A percentile compares a stretch with the other conserved stretches of the same genome.
Evolutionary conservation across 495 filamentous ascomycete genomes (phyloP).

Genomic region (Delitschia confertaspora): DNA sequence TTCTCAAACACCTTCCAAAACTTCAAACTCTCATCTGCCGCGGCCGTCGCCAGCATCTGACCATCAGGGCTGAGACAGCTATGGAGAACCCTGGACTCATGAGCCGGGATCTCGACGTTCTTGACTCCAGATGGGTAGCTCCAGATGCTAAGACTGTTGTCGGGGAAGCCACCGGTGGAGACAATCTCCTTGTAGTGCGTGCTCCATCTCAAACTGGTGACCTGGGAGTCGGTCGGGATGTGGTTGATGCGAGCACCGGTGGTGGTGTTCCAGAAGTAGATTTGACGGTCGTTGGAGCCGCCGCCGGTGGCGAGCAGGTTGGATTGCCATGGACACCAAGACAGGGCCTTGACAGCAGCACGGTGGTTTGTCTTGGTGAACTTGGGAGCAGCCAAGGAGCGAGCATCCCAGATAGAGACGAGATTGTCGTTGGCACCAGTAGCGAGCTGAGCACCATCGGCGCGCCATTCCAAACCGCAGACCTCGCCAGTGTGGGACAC

Average conservation of each 20-base stretch:
- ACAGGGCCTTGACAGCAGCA: conserved; percentile 93
- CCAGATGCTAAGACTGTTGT: conserved; percentile 97
- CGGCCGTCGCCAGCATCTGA: conserved; percentile 91
- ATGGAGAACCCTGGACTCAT: conserved; percentile 93
- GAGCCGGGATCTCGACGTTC: conserved; percentile 97
- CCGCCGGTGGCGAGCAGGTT: conserved; percentile 95
- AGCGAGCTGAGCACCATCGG: conserved; percentile 90
- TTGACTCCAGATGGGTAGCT: conserved; percentile 93
- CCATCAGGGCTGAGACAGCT: conserved; percentile 91
- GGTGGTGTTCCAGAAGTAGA: conserved; percentile 99
- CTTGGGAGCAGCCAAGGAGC: conserved; percentile 83
- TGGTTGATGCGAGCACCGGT: conserved; percentile 95
- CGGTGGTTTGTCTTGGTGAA: conserved; percentile 99
- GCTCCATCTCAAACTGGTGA: conserved; percentile 91
- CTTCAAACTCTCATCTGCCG: conserved; percentile 93
- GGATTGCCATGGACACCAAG: conserved; percentile 98
- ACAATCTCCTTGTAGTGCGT: conserved; percentile 96
- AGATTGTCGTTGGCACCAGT: conserved; percentile 98
- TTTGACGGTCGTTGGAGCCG: conserved; percentile 91
- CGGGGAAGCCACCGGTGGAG: conserved; percentile 93
- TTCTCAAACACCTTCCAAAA: conserved; percentile 99
- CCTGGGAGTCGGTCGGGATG: conserved; percentile 96
- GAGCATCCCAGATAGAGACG: conserved; percentile 97
- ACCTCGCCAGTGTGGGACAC: conserved; percentile 95
- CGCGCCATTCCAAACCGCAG: conserved; percentile 93